These are phyloP conservation scores for Microsporum canis DNA, from an alignment of 2,329 filamentous ascomycete genomes.

Conservation along the genomic window DNA sequence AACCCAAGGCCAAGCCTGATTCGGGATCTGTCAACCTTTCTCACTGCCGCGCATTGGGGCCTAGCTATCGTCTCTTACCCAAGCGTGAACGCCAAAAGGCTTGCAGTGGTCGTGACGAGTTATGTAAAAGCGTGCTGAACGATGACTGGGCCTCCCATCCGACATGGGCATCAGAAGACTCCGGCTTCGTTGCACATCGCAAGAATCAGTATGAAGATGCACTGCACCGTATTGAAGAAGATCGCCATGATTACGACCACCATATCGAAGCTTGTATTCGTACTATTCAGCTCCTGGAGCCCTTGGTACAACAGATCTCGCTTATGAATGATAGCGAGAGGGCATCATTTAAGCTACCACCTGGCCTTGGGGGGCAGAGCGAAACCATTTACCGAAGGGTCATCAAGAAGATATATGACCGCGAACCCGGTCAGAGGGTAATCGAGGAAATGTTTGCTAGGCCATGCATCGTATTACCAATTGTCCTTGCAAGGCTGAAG, in stretches of 20 bases:
- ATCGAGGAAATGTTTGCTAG: slow-evolving; percentile 75
- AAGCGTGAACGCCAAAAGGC: slow-evolving; percentile 82
- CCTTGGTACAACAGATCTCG: slow-evolving; percentile 80
- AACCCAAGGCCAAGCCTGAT: slow-evolving; percentile 65
- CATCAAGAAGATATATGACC: slow-evolving; percentile 92
- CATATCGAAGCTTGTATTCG: slow-evolving; percentile 92
- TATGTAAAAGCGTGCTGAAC: slow-evolving; percentile 86
- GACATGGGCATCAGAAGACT: slow-evolving; percentile 97
- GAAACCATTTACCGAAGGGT: slow-evolving; percentile 95
- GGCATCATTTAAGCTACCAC: slow-evolving; percentile 63
- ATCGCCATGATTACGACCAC: slow-evolving; percentile 96
- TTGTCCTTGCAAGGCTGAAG: slow-evolving; percentile 79
- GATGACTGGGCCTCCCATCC: slow-evolving; percentile 98
- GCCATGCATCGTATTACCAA: slow-evolving; percentile 77
- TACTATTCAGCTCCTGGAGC: slow-evolving; percentile 91
- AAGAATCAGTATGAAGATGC: slow-evolving; percentile 95
- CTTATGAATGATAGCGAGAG: slow-evolving; percentile 65
- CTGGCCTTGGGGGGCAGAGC: slow-evolving; percentile 79
- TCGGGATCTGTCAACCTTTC: slow-evolving; percentile 75
- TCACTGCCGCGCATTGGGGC: slow-evolving; percentile 89
- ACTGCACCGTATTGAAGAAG: slow-evolving; percentile 91
- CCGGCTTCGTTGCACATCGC: slow-evolving; percentile 90
- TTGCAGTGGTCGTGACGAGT: slow-evolving; percentile 87
- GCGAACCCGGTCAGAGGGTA: slow-evolving; percentile 70
- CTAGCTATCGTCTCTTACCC: slow-evolving; percentile 85